These are phyloP conservation scores for Geranium incanum DNA, from an alignment of 441 rosid species.

Conservation along the genomic window DNA sequence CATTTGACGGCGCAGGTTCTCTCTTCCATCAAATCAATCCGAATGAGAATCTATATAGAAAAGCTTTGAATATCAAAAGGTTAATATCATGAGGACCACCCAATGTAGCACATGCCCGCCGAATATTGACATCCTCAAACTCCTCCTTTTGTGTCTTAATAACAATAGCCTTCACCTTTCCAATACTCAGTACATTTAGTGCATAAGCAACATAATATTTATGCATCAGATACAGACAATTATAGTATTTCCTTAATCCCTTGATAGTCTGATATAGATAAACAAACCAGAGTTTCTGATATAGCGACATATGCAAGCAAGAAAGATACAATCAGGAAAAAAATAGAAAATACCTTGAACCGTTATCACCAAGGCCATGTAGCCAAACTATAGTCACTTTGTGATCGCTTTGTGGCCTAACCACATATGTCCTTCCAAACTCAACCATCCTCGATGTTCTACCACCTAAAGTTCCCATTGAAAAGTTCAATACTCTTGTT, in stretches of 20 bases:
- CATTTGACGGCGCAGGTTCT: slow-evolving; percentile 24
- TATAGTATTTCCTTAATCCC: slow-evolving; percentile 13
- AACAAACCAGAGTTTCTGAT: not conserved
- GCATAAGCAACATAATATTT: slow-evolving; percentile 18
- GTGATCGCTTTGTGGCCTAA: slow-evolving; percentile 84
- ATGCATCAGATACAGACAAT: slow-evolving; percentile 19
- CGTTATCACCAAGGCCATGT: slow-evolving; percentile 94
- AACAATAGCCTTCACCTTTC: slow-evolving; percentile 18
- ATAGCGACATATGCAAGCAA: not conserved
- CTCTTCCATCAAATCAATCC: slow-evolving; percentile 28
- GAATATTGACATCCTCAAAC: slow-evolving; percentile 35
- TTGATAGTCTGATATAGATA: slow-evolving; percentile 10
- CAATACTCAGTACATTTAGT: slow-evolving; percentile 16
- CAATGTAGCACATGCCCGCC: slow-evolving; percentile 38
- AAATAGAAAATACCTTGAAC: slow-evolving; percentile 53
- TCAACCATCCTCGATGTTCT: slow-evolving; percentile 60
- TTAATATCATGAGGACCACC: slow-evolving; percentile 25
- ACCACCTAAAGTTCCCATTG: slow-evolving; percentile 39
- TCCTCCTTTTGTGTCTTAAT: slow-evolving; percentile 19
- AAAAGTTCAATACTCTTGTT: slow-evolving; percentile 8
- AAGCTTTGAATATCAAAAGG: slow-evolving; percentile 21
- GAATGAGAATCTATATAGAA: slow-evolving; percentile 24
- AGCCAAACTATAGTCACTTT: slow-evolving; percentile 93
- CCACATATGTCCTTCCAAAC: slow-evolving; percentile 95
- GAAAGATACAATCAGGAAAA: not conserved